Evolutionary conservation across 345 rosid genomes (phyloP).

Genomic region (Abelmoschus esculentus): DNA sequence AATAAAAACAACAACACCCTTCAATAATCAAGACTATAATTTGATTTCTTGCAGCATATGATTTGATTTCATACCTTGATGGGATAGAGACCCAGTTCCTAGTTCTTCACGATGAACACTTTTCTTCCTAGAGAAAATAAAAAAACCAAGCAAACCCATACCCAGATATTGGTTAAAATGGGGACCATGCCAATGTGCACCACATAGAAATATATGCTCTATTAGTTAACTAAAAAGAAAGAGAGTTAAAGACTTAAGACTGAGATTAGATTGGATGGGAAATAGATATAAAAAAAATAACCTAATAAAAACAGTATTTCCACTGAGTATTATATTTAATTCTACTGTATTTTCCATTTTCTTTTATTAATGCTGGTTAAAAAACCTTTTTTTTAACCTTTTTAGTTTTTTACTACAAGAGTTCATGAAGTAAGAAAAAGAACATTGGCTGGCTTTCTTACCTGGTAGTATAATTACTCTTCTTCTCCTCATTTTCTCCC

Average conservation of each 20-base stretch:
- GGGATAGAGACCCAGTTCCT: constrained; percentile 16
- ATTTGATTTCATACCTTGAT: constrained; percentile 22
- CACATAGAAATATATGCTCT: constrained; percentile 35
- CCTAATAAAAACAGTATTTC: constrained; percentile 29
- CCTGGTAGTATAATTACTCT: constrained; percentile 45
- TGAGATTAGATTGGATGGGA: constrained; percentile 29
- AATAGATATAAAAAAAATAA: constrained; percentile 34
- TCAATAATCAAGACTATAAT: neutral
- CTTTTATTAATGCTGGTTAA: constrained; percentile 13
- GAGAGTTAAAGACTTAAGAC: neutral
- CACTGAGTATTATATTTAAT: constrained; percentile 26
- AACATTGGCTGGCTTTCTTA: constrained; percentile 23
- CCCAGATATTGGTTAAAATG: constrained; percentile 23
- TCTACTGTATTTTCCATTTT: constrained; percentile 10
- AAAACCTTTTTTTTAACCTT: constrained; percentile 22
- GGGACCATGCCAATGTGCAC: constrained; percentile 85
- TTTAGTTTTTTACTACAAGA: constrained; percentile 22
- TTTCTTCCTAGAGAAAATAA: constrained; percentile 19
- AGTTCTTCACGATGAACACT: constrained; percentile 28
- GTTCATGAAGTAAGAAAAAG: constrained; percentile 34
- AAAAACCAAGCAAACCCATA: constrained; percentile 21
- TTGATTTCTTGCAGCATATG: neutral
- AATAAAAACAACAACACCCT: neutral
- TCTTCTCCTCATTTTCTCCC: constrained; percentile 28
- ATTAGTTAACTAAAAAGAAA: constrained; percentile 21